phyloP scores from a whole-genome alignment of 345 rosid genomes.

The Eucalyptus sideroxylon region DNA sequence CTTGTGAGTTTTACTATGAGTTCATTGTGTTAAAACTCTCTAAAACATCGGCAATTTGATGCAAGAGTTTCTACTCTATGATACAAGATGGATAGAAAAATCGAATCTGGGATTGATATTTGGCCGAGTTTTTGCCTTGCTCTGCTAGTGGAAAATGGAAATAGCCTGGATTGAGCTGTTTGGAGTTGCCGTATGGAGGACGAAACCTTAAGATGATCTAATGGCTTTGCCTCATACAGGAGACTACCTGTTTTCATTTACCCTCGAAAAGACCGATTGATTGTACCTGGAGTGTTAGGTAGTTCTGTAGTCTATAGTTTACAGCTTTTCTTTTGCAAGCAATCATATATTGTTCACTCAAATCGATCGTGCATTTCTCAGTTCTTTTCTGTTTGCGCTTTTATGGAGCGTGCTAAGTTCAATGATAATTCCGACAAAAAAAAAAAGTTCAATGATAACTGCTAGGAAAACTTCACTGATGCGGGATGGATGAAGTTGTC shows the following conservation, averaged over 20 bases:
- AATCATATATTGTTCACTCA: neutral
- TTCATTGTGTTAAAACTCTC: neutral
- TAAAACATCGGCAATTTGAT: neutral
- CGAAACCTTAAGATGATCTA: neutral
- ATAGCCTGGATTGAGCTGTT: neutral
- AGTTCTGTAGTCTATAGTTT: neutral
- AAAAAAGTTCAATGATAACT: neutral
- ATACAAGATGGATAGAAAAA: neutral
- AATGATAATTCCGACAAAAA: neutral
- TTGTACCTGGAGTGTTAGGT: neutral
- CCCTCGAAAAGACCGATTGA: neutral
- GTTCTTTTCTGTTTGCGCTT: neutral
- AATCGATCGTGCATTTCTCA: neutral
- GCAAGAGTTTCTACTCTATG: neutral
- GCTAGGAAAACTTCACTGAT: neutral
- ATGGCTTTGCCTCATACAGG: neutral
- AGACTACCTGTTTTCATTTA: neutral
- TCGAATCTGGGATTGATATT: neutral
- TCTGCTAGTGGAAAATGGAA: neutral
- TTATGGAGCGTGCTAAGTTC: neutral
- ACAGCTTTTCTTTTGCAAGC: neutral
- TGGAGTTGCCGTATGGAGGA: neutral
- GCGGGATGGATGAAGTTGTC: slow-evolving; percentile 82
- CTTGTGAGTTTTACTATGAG: neutral
- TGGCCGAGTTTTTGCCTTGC: neutral